phyloP scores from a whole-genome alignment of 768 basidiomycete genomes.

The Mycena rosella region DNA sequence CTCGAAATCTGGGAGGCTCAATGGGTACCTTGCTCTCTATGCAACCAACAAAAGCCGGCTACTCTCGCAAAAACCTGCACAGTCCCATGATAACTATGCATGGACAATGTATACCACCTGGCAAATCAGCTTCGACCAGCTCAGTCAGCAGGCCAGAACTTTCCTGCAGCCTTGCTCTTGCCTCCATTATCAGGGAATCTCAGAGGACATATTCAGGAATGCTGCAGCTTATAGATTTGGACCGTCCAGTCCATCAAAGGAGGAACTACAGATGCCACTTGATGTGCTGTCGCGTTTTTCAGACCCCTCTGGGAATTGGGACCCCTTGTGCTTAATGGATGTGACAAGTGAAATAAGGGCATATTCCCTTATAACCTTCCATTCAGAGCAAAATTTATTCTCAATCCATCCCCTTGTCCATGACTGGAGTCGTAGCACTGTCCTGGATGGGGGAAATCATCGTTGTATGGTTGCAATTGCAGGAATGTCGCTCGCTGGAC shows the following conservation, averaged over 20 bases:
- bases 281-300: background rate
- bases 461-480: background rate
- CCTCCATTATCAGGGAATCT: slow-evolving; percentile 7
- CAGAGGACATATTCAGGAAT: slow-evolving; percentile 2
- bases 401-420: slow-evolving; percentile 9
- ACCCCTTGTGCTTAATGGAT: background rate
- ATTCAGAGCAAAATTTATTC: background rate
- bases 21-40: too few relatives aligned
- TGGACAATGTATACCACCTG: too few relatives aligned
- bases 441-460: background rate
- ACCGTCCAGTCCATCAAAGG: background rate
- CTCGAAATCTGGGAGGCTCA: too few relatives aligned
- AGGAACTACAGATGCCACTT: background rate
- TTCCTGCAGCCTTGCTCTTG: too few relatives aligned
- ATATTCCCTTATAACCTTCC: background rate
- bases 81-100: too few relatives aligned
- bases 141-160: too few relatives aligned
- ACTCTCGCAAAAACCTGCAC: too few relatives aligned
- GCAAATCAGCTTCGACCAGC: too few relatives aligned
- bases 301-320: background rate
- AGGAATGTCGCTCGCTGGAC: too few relatives aligned
- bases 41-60: too few relatives aligned
- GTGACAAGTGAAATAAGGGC: background rate
- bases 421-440: background rate
- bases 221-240: background rate